These are phyloP conservation scores for Cucumis hystrix DNA, from an alignment of 306 rosid species.

Conservation along the genomic window DNA sequence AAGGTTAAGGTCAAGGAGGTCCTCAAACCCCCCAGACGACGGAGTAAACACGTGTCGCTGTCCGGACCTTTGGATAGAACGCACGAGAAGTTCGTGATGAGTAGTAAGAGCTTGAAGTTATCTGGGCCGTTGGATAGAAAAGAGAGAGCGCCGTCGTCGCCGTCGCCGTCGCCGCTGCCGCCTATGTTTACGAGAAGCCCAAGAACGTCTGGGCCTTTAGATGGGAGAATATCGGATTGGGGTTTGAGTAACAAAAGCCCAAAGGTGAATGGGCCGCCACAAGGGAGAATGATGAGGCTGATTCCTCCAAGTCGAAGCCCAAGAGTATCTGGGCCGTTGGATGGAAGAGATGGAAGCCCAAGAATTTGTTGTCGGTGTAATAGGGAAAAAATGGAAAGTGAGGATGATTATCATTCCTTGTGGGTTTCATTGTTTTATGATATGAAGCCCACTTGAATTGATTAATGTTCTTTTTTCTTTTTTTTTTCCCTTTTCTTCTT, in stretches of 20 bases:
- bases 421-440: constrained; percentile 82
- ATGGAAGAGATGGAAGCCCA: constrained; percentile 30
- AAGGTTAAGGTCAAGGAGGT: neutral
- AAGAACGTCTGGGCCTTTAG: constrained; percentile 18
- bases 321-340: constrained; percentile 11
- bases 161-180: neutral
- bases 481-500: neutral
- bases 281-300: constrained; percentile 6
- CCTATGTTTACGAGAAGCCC: constrained; percentile 19
- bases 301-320: constrained; percentile 24
- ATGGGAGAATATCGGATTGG: constrained; percentile 13
- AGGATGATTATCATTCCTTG: constrained; percentile 44
- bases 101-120: constrained; percentile 31
- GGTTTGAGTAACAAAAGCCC: constrained; percentile 16
- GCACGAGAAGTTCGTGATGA: constrained; percentile 8
- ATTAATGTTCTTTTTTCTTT: neutral
- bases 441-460: constrained; percentile 58
- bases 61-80: constrained; percentile 77
- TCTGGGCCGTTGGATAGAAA: constrained; percentile 37
- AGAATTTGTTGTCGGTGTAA: constrained; percentile 21
- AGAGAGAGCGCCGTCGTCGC: neutral
- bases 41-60: constrained; percentile 14
- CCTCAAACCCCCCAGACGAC: constrained; percentile 11
- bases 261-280: constrained; percentile 5
- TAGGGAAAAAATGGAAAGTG: constrained; percentile 24